Base-by-base conservation (phyloP, 2,329 filamentous ascomycete genomes). In the Xylaria hypoxylon region DNA sequence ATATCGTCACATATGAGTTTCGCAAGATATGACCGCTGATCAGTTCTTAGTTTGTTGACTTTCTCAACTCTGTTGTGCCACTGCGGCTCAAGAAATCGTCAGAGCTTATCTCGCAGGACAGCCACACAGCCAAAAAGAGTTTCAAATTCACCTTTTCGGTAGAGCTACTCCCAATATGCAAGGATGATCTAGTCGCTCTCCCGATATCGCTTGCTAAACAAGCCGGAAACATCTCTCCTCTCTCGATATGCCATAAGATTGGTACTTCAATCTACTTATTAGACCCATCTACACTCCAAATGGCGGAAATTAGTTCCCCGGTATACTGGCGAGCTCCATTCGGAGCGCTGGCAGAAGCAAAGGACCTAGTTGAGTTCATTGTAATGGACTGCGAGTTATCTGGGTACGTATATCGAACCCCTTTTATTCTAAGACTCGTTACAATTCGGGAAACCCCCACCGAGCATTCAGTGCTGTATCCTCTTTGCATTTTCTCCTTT, bases 121-220 rank as follows among this genome's bases (percentile, higher is more conserved):
- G 91, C 13, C 96, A 99, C 81, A 97, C 94, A 0, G 92, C 91
- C 17, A 92, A 90, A 67, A 96, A 93, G 80, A 94, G 91, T 38
- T 98, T 95, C 87, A 99, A 99, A 79, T 97, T 97, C 81, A 91
- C 92, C 51, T 98, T 89, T 80, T 96, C 94, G 0, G 89, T 91
- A 60, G 93, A 97, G 77, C 80, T 99, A 55, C 90, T 98, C 28
- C 96, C 96, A 1, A 94, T 99, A 56, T 98, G 96, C 85, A 97
- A 97, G 80, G 96, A 99, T 74, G 96, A 99, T 77, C 84, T 99
- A 31, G 93, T 99, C n/a, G 94, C 93, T 1, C 83, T 99, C 40
- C 96, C 96, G 0, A 89, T 97, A 69, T 94, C 93, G 72, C 84
- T 98, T 65, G 96, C 96, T 15, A 96, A 94, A 79, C 89, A 90